phyloP scores from a whole-genome alignment of 2,329 filamentous ascomycete species.

The Pyrenophora tritici-repentis region DNA sequence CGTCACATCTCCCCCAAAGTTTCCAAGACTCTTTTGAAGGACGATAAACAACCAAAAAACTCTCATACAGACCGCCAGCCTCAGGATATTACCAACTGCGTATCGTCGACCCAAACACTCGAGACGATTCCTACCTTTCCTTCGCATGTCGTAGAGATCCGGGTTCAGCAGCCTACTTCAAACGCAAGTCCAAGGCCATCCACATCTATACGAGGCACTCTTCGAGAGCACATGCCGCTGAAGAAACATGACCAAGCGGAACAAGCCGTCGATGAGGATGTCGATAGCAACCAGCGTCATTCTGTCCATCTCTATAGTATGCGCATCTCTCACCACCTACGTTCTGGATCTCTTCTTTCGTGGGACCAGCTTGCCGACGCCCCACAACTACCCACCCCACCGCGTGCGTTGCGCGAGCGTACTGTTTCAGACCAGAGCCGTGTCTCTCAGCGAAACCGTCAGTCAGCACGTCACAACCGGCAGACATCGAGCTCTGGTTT shows the following conservation, averaged over 20 bases:
- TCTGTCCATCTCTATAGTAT: constrained; percentile 52
- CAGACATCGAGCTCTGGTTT: constrained; percentile 47
- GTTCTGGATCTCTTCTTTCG: constrained; percentile 48
- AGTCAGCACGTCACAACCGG: constrained; percentile 29
- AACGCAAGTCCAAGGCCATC: constrained; percentile 22
- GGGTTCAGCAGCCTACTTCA: constrained; percentile 27
- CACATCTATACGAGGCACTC: constrained; percentile 13
- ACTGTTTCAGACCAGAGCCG: constrained; percentile 29
- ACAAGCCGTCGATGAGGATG: constrained; percentile 4
- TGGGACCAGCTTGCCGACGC: constrained; percentile 40
- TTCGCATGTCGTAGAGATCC: constrained; percentile 20
- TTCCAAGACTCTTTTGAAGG: constrained; percentile 14
- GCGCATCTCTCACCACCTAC: constrained; percentile 53
- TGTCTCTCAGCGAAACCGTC: constrained; percentile 12
- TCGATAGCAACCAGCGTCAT: constrained; percentile 25
- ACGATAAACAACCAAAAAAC: background rate
- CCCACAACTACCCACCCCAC: constrained; percentile 23
- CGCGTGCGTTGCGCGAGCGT: constrained; percentile 20
- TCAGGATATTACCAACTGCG: background rate
- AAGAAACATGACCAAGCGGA: background rate
- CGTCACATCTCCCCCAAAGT: constrained; percentile 15
- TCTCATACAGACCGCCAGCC: background rate
- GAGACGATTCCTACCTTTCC: background rate
- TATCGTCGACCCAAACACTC: background rate
- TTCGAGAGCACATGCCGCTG: constrained; percentile 13